Base-by-base conservation (phyloP, 2,329 filamentous ascomycete genomes). In the Trichoderma oligosporum region DNA sequence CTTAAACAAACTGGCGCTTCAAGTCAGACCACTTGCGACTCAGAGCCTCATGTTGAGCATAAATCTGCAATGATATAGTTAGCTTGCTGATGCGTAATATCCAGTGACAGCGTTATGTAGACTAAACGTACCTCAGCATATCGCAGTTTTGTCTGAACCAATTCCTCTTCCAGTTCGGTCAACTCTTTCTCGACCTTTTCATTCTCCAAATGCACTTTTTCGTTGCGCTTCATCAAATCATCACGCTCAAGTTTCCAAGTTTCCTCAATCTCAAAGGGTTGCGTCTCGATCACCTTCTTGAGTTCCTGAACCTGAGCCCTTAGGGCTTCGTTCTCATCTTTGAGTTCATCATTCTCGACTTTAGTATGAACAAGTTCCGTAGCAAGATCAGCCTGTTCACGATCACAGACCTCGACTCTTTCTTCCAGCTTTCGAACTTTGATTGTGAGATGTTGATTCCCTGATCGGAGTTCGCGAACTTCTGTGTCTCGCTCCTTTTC, bases 181-280 rank as follows among this genome's bases (percentile, higher is more conserved):
- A 96, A 82, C 67, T 94, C 89, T 69, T 96, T 93, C 73, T 97
- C 92, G 64, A 99, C 76, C 58, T 81, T 83, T 60, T 88, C 82
- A 68, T 97, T 99, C 75, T 96, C 91, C 65, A 96, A 91, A 67
- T 97, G 92, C 7, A 97, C 92, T 67, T 95, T 91, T 61, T 88
- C 83, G 69, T 97, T 97, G 60, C 91, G 84, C 71, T 91, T 86
- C 87, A 97, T 94, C 66, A 97, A 84, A 53, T 88, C 83, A 56
- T 97, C 92, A 75, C 96, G 92, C 73, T 97, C 93, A 9, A 82
- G 82, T 70, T 88, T 85, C 73, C 96, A 84, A 53, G 85, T 82
- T 59, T 83, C 82, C 70, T 99, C 94, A 4, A 97, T 85, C 71
- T 97, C 91, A 39, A 84, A 84, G 0, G 93, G 91, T 73, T 97